Evolutionary conservation across 805 yeast genomes (phyloP), one percentile per base, ranked within the genome.

Genomic region (Candida pini): DNA sequence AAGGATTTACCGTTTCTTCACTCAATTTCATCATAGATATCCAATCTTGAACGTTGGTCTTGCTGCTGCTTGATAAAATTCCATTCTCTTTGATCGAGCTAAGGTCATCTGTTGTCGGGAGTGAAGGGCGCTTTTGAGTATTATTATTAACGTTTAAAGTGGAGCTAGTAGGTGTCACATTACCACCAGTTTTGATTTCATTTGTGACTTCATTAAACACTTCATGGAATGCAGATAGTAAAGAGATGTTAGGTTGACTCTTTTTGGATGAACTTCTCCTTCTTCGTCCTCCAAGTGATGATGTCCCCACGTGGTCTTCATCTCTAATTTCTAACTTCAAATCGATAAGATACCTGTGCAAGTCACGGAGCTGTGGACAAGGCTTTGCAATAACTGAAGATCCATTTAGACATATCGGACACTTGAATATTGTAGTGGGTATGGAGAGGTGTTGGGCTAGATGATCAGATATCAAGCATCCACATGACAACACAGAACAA

Each of bases 391-490:
- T 14, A 1, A 36, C 12, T 2, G 45, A 51, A 5, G 53, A 40
- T 6, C 34, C 34, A 7, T 35, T 30, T 4, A 42, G 44, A 40
- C 73, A 68, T 1, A 54, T 34, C 3, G 72, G 72, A 35, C 73
- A 68, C 5, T 35, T 17, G 48, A 63, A 47, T 36, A 40, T 19
- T 8, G 39, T 15, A 2, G 34, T 25, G 20, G 48, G 36, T 28
- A 50, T 16, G 3, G 49, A 30, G 9, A 62, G 33, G 15, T 45
- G 43, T 3, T 36, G 38, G 1, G 53, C 58, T 5, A 65, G 39
- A 5, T 34, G 34, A 23, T 60, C 62, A 2, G 69, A 61, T 5
- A 66, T 47, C 2, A 66, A 33, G 43, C 70, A 64, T 1, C 72
- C 73, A 43, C 73, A 68, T 1, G 62, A 43, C 3, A 66, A 41